Evolutionary conservation across 2,329 filamentous ascomycete species (phyloP), one percentile per base, ranked within the genome.

Genomic region (Dothideomycetes sp.): DNA sequence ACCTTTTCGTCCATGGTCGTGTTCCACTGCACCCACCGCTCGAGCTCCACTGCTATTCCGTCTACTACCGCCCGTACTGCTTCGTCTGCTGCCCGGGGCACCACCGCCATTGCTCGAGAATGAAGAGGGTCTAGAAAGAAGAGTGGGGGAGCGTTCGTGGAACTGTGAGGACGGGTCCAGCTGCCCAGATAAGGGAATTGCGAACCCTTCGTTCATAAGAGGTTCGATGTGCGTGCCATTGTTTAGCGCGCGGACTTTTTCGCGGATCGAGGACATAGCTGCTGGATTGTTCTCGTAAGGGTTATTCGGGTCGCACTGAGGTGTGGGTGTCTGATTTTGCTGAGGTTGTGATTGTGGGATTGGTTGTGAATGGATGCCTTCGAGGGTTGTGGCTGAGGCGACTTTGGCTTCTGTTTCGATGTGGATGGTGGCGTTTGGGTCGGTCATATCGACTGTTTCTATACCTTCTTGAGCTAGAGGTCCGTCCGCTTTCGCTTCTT

Each of bases 241-340:
- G 19, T 54, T 54, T 10, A 47, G 35, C 8, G 48, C 46, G 12
- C 45, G 39, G 16, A 53, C 51, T 45, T 54, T 54, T 19, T 46
- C 45, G 11, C 48, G 47, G 22, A 54, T 43, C 14, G 44, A 45
- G 14, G 47, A 44, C 3, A 53, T 31, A 5, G 51, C 52, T 27
- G 50, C 45, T 9, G 48, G 43, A 34, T 55, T 45, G 31, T 48
- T 37, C 35, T 49, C 48, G 34, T 56, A 54, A 8, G 52, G 49
- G 31, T 38, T 42, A 12, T 32, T 19, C 22, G 43, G 38, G 31
- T 31, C 12, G 22, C n/a, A 36, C 33, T 39, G 41, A 33, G 40
- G 36, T 9, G 29, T 24, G 27, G 35, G 18, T 5, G 45, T 46
- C 15, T n/a, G n/a, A n/a, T 38, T 36, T 33, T 37, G 22, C 30